Evolutionary conservation across 2,329 filamentous ascomycete genomes (phyloP), one percentile per base, ranked within the genome.

Genomic region (Tolypocladium nubicola): DNA sequence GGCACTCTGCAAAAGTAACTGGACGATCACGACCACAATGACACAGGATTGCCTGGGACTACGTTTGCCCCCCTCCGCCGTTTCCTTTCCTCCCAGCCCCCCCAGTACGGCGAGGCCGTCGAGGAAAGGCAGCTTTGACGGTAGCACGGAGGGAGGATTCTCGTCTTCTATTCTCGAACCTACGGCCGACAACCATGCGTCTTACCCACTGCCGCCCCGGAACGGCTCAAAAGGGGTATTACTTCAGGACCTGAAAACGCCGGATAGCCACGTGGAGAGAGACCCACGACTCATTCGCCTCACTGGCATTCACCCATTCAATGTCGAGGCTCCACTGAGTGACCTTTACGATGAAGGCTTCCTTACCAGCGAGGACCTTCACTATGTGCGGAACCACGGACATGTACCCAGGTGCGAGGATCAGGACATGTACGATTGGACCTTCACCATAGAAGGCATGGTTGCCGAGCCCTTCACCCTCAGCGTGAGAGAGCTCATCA

Each of bases 301-400:
- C 16, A 97, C 92, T 13, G 92, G 92, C 30, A 81, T 89, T 7
- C 92, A 96, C 70, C 92, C 92, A 1, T 96, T 95, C 76, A 97
- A 97, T 65, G 87, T 89, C 53, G 92, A 97, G 72, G 82, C 92
- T 11, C 91, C 92, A 0, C 74, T 97, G 10, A 89, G 83, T 56
- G 84, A 85, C 19, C 76, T 96, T 1, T 96, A 85, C 71, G 81
- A 93, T 52, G 76, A 81, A 74, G 90, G 92, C 0, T 96, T 96
- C 67, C 75, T 97, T 41, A 97, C 91, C 1, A 89, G 86, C 43
- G 88, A 90, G 14, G 88, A 96, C 64, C 76, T 97, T 1, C 94
- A 96, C 73, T 97, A 95, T 70, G 92, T 97, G 10, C 79, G 92
- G 40, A 97, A 96, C 66, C 92, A 97, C 75, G 92, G 92, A 16